phyloP scores from a whole-genome alignment of 345 rosid genomes.

The Gossypium thurberi region DNA sequence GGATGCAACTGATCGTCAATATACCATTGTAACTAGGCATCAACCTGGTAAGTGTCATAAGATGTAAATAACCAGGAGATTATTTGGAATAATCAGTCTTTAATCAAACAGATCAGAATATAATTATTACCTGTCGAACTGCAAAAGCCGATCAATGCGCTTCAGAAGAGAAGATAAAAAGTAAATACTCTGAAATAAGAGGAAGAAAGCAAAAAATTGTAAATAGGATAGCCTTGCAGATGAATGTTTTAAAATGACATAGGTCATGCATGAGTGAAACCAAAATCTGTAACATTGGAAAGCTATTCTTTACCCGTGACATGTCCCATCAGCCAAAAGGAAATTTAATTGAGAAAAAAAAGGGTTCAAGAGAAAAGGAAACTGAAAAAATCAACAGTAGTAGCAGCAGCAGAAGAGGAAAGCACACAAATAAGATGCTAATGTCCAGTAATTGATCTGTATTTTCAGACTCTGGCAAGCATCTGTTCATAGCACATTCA shows the following conservation, averaged over 20 bases:
- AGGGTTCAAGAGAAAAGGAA: background rate
- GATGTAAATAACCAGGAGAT: background rate
- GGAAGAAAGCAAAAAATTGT: constrained; percentile 8
- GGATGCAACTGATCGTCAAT: constrained; percentile 86
- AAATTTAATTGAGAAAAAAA: background rate
- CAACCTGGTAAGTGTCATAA: constrained; percentile 42
- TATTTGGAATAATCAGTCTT: constrained; percentile 4
- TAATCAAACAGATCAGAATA: constrained; percentile 8
- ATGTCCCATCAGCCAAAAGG: background rate
- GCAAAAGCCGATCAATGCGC: constrained; percentile 83
- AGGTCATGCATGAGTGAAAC: constrained; percentile 6
- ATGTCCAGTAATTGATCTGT: background rate
- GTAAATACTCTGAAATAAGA: constrained; percentile 58
- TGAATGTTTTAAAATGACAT: constrained; percentile 1
- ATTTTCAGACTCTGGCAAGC: background rate
- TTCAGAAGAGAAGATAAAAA: constrained; percentile 83
- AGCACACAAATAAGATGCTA: background rate
- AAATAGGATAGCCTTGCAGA: constrained; percentile 16
- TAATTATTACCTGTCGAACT: constrained; percentile 81
- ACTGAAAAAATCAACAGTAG: background rate
- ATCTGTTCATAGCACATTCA: background rate
- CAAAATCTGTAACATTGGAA: background rate
- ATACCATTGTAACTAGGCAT: constrained; percentile 96
- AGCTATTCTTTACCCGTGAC: background rate
- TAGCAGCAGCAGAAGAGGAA: background rate